Base-by-base conservation (phyloP, 805 yeast genomes). In the Saccharomyces jurei region DNA sequence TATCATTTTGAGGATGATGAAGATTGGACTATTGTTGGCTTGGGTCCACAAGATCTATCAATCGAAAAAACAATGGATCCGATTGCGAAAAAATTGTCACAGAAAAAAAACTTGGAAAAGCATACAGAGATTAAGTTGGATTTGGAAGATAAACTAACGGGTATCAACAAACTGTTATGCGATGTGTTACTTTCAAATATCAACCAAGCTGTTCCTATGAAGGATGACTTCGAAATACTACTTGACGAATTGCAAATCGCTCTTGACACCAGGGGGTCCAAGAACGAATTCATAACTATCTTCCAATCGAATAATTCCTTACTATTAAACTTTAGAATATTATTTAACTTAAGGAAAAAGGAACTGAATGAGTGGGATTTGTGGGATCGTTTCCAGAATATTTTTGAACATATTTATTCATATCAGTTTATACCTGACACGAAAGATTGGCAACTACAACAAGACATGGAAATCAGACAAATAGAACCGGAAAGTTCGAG, bases 1-100 rank as follows among this genome's bases (percentile, higher is more conserved):
- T 69, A 64, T 52, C 55, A 60, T 46, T 69, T 64, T 50, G 70
- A 67, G 11, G 68, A 66, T 54, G 72, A 69, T 53, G 70, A 60
- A 47, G 66, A 68, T 58, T 67, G 71, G 71, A 52, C 59, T 17
- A 50, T 64, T 8, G 67, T 68, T 2, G 72, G 72, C 3, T 49
- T 65, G 55, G 72, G 72, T 4, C 69, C 70, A 8, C 72, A 69
- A 54, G 69, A 69, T 55, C 46, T 58, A 14, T 54, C 63, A 2
- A 44, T 67, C 1, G 55, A 59, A 10, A 28, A 56, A 11, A 21
- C 52, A 27, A 54, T 59, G 3, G 60, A 65, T 49, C 57, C 64
- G 6, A 46, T 68, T 14, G 70, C 62, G 1, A 59, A 60, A 41
- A 67, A 62, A 57, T 53, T 69, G 26, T 55, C 69, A 1, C 66